These are phyloP conservation scores for Sesbania bispinosa DNA, from an alignment of 306 rosid genomes.

Conservation along the genomic window DNA sequence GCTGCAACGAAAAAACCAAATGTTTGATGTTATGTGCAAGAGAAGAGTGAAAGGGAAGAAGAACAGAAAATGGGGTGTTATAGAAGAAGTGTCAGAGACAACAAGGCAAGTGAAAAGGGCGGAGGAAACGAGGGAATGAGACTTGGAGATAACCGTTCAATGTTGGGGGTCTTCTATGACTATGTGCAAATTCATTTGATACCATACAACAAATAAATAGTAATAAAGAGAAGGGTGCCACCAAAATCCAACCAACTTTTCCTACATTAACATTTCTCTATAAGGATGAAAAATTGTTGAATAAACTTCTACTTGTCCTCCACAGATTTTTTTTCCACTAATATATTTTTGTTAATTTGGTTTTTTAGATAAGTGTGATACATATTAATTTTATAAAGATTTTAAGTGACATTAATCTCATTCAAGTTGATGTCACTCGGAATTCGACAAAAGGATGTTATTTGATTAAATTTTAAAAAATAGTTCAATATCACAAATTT, in stretches of 20 bases:
- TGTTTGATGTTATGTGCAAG: neutral
- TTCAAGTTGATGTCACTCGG: too few relatives aligned
- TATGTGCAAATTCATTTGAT: neutral
- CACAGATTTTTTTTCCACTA: too few relatives aligned
- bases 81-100: neutral
- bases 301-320: neutral
- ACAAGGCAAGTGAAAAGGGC: slow-evolving; percentile 26
- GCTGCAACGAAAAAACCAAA: neutral
- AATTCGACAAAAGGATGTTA: too few relatives aligned
- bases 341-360: too few relatives aligned
- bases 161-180: slow-evolving; percentile 7
- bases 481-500: too few relatives aligned
- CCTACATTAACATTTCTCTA: neutral
- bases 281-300: neutral
- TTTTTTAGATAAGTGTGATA: too few relatives aligned
- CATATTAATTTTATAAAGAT: too few relatives aligned
- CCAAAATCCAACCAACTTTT: slow-evolving; percentile 45
- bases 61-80: neutral
- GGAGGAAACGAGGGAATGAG: slow-evolving; percentile 64
- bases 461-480: too few relatives aligned
- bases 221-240: slow-evolving; percentile 8
- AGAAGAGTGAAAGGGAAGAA: neutral
- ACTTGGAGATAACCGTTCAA: slow-evolving; percentile 59
- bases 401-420: too few relatives aligned
- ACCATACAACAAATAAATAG: neutral